Percentiles rank a stretch among this genome's conserved stretches.
Evolutionary conservation across 2,329 filamentous ascomycete genomes (phyloP).

Genomic region (Nigrospora oryzae): DNA sequence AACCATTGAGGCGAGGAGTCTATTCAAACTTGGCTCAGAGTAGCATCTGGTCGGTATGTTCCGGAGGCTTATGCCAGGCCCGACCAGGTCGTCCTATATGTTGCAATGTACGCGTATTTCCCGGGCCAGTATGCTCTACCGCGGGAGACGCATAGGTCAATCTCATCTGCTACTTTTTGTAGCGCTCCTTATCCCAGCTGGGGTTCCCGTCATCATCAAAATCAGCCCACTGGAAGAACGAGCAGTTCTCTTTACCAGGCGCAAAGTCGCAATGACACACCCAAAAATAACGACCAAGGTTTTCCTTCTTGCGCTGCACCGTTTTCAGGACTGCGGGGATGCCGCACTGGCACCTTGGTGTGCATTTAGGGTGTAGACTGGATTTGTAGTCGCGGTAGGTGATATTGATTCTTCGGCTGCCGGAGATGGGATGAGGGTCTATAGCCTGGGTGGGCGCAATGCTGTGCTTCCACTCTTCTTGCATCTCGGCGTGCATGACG

Average conservation of each 20-base stretch:
- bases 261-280: constrained; percentile 78
- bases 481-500: constrained; percentile 96
- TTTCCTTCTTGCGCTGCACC: constrained; percentile 71
- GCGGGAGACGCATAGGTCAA: too few species aligned
- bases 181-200: constrained; percentile 38
- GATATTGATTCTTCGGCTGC: constrained; percentile 79
- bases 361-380: constrained; percentile 67
- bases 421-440: constrained; percentile 75
- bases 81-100: too few species aligned
- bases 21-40: too few species aligned
- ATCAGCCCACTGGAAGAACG: constrained; percentile 77
- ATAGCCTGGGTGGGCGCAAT: constrained; percentile 69
- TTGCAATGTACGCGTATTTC: too few species aligned
- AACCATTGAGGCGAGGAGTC: neutral
- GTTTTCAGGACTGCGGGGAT: constrained; percentile 64
- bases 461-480: constrained; percentile 92
- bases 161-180: constrained; percentile 8
- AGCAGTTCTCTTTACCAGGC: constrained; percentile 60
- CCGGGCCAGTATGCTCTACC: too few species aligned
- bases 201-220: constrained; percentile 85
- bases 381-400: constrained; percentile 85
- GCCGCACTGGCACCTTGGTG: constrained; percentile 69
- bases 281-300: constrained; percentile 79
- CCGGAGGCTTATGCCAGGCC: too few species aligned
- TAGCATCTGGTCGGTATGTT: too few species aligned